phyloP scores from a whole-genome alignment of 2,329 filamentous ascomycete genomes.

The Leptographium galeiforme region DNA sequence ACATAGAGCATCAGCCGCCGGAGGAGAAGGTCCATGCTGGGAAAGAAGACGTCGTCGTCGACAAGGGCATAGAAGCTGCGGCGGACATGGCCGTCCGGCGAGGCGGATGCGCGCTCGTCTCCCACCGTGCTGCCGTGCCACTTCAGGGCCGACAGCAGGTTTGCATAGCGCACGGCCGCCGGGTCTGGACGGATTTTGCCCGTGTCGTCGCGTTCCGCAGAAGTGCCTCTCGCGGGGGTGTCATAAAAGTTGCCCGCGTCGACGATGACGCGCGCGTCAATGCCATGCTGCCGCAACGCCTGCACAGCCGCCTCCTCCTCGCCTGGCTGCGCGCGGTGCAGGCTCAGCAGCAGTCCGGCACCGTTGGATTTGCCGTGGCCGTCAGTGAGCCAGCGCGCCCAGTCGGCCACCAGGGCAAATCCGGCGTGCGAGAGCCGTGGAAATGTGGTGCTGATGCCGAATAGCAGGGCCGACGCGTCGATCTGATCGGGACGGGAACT shows the following conservation, averaged over 20 bases:
- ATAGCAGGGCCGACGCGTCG: conserved; percentile 25
- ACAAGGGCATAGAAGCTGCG: conserved; percentile 26
- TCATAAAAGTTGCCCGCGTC: conserved; percentile 11
- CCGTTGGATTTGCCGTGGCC: conserved; percentile 27
- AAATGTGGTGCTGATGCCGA: conserved; percentile 30
- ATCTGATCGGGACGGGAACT: conserved; percentile 19
- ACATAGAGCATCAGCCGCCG: conserved; percentile 21
- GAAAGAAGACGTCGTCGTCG: conserved; percentile 34
- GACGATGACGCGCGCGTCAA: conserved; percentile 20
- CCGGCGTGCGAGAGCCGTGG: conserved; percentile 24
- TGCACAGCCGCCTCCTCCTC: conserved; percentile 20
- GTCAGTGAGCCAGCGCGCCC: conserved; percentile 32
- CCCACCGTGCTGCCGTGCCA: neutral
- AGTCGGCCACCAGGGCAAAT: conserved; percentile 25
- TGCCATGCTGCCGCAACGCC: conserved; percentile 21
- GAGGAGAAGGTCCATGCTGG: conserved; percentile 25
- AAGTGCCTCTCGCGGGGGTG: neutral
- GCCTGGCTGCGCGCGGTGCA: conserved; percentile 23
- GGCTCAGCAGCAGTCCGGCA: conserved; percentile 26
- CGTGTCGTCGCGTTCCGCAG: neutral
- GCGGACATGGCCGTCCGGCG: neutral
- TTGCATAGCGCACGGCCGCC: conserved; percentile 8
- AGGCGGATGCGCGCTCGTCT: neutral
- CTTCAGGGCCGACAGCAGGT: conserved; percentile 2
- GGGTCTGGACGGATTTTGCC: conserved; percentile 3